A percentile compares a stretch with the other conserved stretches of the same genome.
Evolutionary conservation across 805 yeast species (phyloP).

Genomic region (Ogataea nonfermentans): DNA sequence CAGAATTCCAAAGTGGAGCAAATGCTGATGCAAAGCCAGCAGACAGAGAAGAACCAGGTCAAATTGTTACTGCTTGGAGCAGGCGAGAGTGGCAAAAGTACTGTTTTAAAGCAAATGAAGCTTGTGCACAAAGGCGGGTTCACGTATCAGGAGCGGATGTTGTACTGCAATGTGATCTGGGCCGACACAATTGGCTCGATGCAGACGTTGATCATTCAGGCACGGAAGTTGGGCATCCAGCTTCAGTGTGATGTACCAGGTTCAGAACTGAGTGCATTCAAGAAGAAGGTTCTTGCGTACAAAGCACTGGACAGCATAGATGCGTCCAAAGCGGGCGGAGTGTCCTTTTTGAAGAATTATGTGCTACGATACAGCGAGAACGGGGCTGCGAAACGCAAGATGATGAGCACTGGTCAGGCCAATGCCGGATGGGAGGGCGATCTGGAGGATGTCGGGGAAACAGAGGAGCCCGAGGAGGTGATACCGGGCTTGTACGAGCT

Average conservation of each 20-base stretch:
- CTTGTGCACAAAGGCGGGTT: constrained; percentile 85
- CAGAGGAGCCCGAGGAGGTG: constrained; percentile 15
- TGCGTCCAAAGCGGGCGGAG: constrained; percentile 65
- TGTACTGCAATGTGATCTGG: constrained; percentile 89
- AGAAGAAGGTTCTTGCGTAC: constrained; percentile 51
- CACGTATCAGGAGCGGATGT: constrained; percentile 70
- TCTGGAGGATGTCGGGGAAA: constrained; percentile 8
- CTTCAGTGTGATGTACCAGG: constrained; percentile 63
- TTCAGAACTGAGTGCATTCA: constrained; percentile 44
- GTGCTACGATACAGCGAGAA: constrained; percentile 59
- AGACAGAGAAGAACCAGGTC: constrained; percentile 55
- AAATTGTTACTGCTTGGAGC: constrained; percentile 84
- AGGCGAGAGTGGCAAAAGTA: constrained; percentile 93
- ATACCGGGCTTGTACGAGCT: constrained; percentile 18
- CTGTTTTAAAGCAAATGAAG: constrained; percentile 86
- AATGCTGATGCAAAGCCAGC: constrained; percentile 50
- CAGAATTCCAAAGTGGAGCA: constrained; percentile 48
- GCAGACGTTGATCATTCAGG: constrained; percentile 75
- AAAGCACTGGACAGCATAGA: constrained; percentile 62
- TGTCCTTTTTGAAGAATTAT: constrained; percentile 59
- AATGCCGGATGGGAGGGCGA: constrained; percentile 34
- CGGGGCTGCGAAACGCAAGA: constrained; percentile 48
- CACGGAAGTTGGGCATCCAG: constrained; percentile 59
- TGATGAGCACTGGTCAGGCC: constrained; percentile 54
- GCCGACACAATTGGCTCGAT: constrained; percentile 84